Conservation (phyloP, 1,284 basidiomycete genomes). For the Malassezia sp. region DNA sequence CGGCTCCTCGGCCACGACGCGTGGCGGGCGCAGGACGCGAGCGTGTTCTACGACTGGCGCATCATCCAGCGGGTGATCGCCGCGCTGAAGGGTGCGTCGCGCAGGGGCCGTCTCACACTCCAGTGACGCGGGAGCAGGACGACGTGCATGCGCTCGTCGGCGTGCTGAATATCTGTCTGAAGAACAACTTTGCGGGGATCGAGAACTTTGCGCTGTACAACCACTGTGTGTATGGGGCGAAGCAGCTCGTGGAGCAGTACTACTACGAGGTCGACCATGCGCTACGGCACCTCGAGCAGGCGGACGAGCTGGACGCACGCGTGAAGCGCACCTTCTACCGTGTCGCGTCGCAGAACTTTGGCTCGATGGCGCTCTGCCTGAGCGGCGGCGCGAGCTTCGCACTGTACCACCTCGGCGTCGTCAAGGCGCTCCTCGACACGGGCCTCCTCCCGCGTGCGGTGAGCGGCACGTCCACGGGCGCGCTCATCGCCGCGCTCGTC, state of each 20-base stretch:
- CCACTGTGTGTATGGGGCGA: slow-evolving; percentile 55
- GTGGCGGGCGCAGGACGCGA: slow-evolving; percentile 39
- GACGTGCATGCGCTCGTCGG: slow-evolving; percentile 62
- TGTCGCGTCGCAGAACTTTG: slow-evolving; percentile 73
- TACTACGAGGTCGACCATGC: slow-evolving; percentile 30
- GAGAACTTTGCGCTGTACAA: slow-evolving; percentile 82
- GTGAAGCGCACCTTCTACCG: slow-evolving; percentile 90
- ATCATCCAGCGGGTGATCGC: slow-evolving; percentile 39
- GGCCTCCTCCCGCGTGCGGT: slow-evolving; percentile 77
- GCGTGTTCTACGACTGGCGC: slow-evolving; percentile 44
- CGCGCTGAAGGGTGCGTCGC: slow-evolving; percentile 19
- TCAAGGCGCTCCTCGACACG: slow-evolving; percentile 80
- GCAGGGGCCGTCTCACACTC: too few species aligned
- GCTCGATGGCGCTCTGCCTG: slow-evolving; percentile 77
- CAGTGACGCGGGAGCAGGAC: slow-evolving; percentile 56
- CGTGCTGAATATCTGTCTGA: slow-evolving; percentile 79
- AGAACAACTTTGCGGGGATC: slow-evolving; percentile 87
- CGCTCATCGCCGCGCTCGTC: slow-evolving; percentile 57
- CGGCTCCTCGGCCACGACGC: slow-evolving; percentile 45
- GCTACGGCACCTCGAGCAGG: slow-evolving; percentile 24
- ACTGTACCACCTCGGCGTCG: slow-evolving; percentile 76
- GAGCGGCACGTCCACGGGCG: slow-evolving; percentile 80
- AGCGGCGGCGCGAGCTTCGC: slow-evolving; percentile 89
- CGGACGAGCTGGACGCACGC: slow-evolving; percentile 58
- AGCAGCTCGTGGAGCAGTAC: slow-evolving; percentile 36